These are phyloP conservation scores for Pyronema omphalodes DNA, from an alignment of 495 filamentous ascomycete species.

Conservation along the genomic window DNA sequence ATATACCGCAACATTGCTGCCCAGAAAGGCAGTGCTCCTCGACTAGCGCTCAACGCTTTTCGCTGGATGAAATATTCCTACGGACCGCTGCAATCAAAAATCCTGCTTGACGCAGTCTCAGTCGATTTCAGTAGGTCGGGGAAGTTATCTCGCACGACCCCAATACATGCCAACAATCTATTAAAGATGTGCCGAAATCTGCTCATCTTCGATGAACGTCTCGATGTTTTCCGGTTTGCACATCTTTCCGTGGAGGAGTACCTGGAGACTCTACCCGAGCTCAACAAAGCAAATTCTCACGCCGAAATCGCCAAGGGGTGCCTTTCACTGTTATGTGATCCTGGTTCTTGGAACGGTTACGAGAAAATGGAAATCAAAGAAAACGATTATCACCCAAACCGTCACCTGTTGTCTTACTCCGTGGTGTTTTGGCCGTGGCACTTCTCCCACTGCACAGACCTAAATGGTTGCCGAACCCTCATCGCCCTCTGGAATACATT, in stretches of 20 bases:
- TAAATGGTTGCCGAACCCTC: neutral
- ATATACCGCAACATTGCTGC: neutral
- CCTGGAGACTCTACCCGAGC: no score
- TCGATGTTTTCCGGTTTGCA: no score
- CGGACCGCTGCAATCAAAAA: neutral
- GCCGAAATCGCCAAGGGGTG: neutral
- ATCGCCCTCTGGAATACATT: neutral
- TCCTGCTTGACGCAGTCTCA: neutral
- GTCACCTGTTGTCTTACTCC: constrained; percentile 1
- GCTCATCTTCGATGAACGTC: no score
- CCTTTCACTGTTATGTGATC: neutral
- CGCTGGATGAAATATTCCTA: constrained; percentile 3
- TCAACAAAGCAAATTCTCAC: no score
- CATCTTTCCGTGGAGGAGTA: no score
- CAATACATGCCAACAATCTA: neutral
- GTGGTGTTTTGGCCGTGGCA: constrained; percentile 3
- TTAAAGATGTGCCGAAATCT: neutral
- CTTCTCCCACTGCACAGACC: no score
- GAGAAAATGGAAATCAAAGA: neutral
- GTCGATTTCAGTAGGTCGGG: neutral
- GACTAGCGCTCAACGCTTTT: constrained; percentile 1
- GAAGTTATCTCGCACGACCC: neutral
- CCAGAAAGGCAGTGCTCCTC: neutral
- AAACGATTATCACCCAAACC: neutral
- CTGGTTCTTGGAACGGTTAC: neutral